A percentile compares a stretch with the other conserved stretches of the same genome.
Evolutionary conservation across 2,329 filamentous ascomycete species (phyloP).

Genomic region (Aspergillus intermedius): DNA sequence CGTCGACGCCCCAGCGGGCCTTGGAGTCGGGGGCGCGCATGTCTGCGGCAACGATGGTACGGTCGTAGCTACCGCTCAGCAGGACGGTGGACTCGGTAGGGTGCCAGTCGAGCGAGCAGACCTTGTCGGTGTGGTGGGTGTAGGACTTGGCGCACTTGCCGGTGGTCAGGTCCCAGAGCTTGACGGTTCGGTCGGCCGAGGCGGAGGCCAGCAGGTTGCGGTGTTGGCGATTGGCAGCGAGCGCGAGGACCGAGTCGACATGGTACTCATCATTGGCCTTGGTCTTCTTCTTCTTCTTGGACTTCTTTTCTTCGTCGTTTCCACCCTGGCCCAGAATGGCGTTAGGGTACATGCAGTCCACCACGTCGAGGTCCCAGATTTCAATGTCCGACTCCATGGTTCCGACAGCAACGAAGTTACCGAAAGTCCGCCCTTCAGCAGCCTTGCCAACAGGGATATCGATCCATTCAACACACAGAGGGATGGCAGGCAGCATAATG

Average conservation of each 20-base stretch:
- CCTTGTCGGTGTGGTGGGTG: slow-evolving; percentile 92
- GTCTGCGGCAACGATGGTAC: slow-evolving; percentile 87
- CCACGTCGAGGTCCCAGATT: slow-evolving; percentile 92
- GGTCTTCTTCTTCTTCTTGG: slow-evolving; percentile 86
- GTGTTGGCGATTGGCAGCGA: slow-evolving; percentile 88
- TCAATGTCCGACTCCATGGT: slow-evolving; percentile 99
- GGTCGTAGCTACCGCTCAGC: slow-evolving; percentile 89
- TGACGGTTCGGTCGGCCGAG: slow-evolving; percentile 94
- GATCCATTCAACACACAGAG: slow-evolving; percentile 91
- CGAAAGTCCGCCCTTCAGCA: slow-evolving; percentile 58
- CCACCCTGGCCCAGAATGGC: slow-evolving; percentile 79
- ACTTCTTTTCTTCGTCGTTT: slow-evolving; percentile 53
- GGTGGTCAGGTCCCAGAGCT: slow-evolving; percentile 94
- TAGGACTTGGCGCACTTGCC: slow-evolving; percentile 93
- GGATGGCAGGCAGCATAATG: slow-evolving; percentile 96
- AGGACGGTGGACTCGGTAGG: slow-evolving; percentile 77
- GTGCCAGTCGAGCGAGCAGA: slow-evolving; percentile 94
- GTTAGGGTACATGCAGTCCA: slow-evolving; percentile 98
- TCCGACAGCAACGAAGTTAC: slow-evolving; percentile 90
- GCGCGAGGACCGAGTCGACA: slow-evolving; percentile 84
- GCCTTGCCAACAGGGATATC: slow-evolving; percentile 79
- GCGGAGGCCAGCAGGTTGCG: slow-evolving; percentile 90
- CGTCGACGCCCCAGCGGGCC: slow-evolving; percentile 87
- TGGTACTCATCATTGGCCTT: slow-evolving; percentile 89
- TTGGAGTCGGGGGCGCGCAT: slow-evolving; percentile 87